Percentiles rank a stretch among this genome's conserved stretches.
Conservation (phyloP, 1,139 yeast genomes). For the Magnusiomyces magnusii region DNA sequence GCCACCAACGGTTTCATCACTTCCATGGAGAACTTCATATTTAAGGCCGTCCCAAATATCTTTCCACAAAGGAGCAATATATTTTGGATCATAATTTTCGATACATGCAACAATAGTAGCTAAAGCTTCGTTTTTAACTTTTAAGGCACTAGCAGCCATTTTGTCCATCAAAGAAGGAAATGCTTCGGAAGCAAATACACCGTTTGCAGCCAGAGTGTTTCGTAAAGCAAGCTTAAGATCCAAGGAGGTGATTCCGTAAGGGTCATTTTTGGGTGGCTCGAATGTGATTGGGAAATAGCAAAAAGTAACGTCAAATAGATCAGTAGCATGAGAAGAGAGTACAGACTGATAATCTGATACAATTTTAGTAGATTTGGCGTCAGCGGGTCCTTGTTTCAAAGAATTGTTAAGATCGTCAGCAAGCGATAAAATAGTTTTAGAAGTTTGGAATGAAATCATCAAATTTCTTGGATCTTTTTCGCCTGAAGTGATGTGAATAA, state of each 20-base stretch:
- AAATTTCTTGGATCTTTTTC: conserved; percentile 94
- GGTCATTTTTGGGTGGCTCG: conserved; percentile 87
- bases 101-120: conserved; percentile 54
- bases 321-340: conserved; percentile 23
- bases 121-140: conserved; percentile 70
- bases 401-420: conserved; percentile 34
- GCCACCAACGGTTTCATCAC: conserved; percentile 28
- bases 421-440: conserved; percentile 41
- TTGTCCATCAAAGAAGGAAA: conserved; percentile 77
- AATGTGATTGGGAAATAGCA: conserved; percentile 97
- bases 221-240: conserved; percentile 57
- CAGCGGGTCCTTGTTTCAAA: conserved; percentile 14
- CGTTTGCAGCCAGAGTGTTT: conserved; percentile 52
- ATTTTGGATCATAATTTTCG: conserved; percentile 41
- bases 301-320: conserved; percentile 78
- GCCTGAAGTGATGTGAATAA: conserved; percentile 64
- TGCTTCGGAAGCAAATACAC: conserved; percentile 61
- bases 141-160: conserved; percentile 71
- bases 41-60: conserved; percentile 84
- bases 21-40: conserved; percentile 76
- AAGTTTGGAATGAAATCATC: conserved; percentile 58
- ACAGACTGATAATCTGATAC: conserved; percentile 6
- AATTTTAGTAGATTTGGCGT: background rate
- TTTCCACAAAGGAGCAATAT: conserved; percentile 51
- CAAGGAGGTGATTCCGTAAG: conserved; percentile 70